Evolutionary conservation across 1,284 basidiomycete genomes (phyloP), one percentile per base, ranked within the genome.

Genomic region (Fomitopsis pinicola): DNA sequence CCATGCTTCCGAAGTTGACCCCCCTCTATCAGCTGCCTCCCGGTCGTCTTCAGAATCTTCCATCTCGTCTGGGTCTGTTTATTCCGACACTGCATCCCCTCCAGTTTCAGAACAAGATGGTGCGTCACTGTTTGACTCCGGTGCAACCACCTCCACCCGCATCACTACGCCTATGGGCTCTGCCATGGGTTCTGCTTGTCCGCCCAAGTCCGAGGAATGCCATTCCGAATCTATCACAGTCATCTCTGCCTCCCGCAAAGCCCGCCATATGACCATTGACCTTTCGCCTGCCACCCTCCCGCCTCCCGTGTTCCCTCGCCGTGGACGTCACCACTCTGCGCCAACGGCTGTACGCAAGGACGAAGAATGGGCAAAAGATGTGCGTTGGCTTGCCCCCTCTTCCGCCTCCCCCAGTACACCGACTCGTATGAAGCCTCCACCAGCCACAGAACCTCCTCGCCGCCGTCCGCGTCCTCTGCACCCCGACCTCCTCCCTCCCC

Each of bases 291-390:
- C 54, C 22, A 17, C 64, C 35, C 42, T 64, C 12, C 66, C 60
- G n/a, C 63, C 64, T 17, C 64, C 58, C 28, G 60, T 64, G 1
- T 58, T 28, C 22, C n/a, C 56, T 19, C 63, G 62, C 56, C 60
- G 63, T 4, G 57, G 59, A 2, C 59, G 59, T 44, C 54, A 44
- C 30, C 44, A 50, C 38, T 60, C 59, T 12, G 44, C 48, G 54
- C 59, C 59, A 2, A 33, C 28, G 30, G 4, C 36, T 35, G 38
- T 48, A n/a, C 59, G 59, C 62, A 79, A 79, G 3, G 80, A 83
- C 64, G 79, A 83, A 55, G 82, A 84, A 64, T 87, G 84, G 84
- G 80, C 84, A 14, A 83, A 80, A 67, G 87, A 89, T 62, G 84
- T 87, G 19, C 79, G 84, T 45, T 87, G 84, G 84, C 80, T 88